Evolutionary conservation across 495 filamentous ascomycete genomes (phyloP).

Genomic region (Thermochaetoides thermophila): DNA sequence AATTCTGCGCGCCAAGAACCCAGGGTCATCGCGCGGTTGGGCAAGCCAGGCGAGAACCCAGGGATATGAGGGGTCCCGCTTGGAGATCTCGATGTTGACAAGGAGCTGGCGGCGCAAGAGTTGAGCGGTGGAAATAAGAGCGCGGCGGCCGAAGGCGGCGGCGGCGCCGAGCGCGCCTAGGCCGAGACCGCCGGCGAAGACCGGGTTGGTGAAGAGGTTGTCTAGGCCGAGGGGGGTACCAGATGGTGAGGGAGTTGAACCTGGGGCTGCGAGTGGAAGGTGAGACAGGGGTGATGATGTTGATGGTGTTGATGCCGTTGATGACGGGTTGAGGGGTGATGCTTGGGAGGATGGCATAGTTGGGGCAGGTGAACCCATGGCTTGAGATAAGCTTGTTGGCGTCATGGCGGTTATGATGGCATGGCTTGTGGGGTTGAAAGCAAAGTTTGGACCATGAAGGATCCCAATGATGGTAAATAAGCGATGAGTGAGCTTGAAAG

Average conservation of each 20-base stretch:
- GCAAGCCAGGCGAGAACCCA: conserved; percentile 95
- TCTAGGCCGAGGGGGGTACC: conserved; percentile 33
- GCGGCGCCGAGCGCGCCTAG: conserved; percentile 75
- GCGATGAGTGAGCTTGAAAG: too few relatives aligned
- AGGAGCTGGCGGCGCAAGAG: conserved; percentile 75
- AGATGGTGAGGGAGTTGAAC: conserved; percentile 8
- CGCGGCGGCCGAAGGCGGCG: conserved; percentile 59
- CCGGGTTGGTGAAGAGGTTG: conserved; percentile 39
- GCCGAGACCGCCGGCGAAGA: conserved; percentile 55
- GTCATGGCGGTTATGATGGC: conserved; percentile 8
- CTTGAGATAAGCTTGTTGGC: too few relatives aligned
- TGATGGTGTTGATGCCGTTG: too few relatives aligned
- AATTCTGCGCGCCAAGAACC: conserved; percentile 30
- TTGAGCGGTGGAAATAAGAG: conserved; percentile 47
- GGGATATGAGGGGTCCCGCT: conserved; percentile 79
- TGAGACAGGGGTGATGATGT: background rate
- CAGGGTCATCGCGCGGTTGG: conserved; percentile 46
- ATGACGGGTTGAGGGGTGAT: background rate
- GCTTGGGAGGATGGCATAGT: too few relatives aligned
- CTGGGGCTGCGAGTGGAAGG: background rate
- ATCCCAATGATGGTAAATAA: too few relatives aligned
- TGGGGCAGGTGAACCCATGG: too few relatives aligned
- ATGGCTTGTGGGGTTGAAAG: too few relatives aligned
- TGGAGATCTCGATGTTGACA: conserved; percentile 87
- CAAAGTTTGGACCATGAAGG: too few relatives aligned